Evolutionary conservation across 306 rosid species (phyloP).

Genomic region (Neltuma alba): DNA sequence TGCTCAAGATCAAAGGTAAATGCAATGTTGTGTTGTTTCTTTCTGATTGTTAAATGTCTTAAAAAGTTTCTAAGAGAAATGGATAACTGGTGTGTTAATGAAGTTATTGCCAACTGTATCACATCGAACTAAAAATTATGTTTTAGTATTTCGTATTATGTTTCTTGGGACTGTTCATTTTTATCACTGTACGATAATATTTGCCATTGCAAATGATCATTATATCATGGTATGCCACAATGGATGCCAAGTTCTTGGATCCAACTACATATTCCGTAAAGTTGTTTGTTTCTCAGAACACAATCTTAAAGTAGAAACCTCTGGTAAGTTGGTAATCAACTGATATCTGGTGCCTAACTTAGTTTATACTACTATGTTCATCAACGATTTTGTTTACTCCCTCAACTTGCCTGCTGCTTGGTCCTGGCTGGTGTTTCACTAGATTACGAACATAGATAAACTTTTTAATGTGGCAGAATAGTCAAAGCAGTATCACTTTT

Average conservation of each 20-base stretch:
- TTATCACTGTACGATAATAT: background rate
- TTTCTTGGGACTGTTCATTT: background rate
- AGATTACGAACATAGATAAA: background rate
- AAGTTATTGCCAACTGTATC: background rate
- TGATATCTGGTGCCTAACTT: conserved; percentile 21
- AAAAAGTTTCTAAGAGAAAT: conserved; percentile 4
- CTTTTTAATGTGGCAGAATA: conserved; percentile 6
- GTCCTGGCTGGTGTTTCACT: conserved; percentile 12
- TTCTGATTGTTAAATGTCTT: conserved; percentile 19
- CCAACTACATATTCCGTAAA: conserved; percentile 19
- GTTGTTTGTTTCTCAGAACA: conserved; percentile 1
- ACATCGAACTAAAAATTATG: background rate
- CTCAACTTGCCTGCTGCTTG: background rate
- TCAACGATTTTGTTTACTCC: conserved; percentile 9
- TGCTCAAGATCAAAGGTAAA: conserved; percentile 74
- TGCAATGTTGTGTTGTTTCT: conserved; percentile 19
- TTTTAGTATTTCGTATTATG: background rate
- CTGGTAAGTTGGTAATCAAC: conserved; percentile 4
- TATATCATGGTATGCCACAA: conserved; percentile 10
- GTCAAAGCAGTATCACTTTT: background rate
- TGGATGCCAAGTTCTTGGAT: background rate
- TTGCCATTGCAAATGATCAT: background rate
- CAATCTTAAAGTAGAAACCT: background rate
- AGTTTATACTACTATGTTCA: conserved; percentile 6
- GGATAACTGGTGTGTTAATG: conserved; percentile 8